These are phyloP conservation scores for Brassica rapa DNA, from an alignment of 345 rosid species.

Conservation along the genomic window DNA sequence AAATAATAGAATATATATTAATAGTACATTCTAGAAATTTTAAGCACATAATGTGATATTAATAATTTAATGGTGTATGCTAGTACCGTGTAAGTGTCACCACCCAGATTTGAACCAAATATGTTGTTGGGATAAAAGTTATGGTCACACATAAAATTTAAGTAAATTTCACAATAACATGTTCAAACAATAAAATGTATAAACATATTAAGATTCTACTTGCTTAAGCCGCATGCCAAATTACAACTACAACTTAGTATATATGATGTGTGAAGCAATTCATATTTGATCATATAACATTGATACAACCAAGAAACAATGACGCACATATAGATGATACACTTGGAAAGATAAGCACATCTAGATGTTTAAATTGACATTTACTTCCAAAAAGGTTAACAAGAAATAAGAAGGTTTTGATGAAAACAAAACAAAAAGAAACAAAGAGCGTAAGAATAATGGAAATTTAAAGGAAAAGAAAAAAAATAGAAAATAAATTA, in stretches of 20 bases:
- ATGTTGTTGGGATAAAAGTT: background rate
- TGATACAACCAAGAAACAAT: conserved; percentile 23
- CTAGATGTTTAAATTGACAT: conserved; percentile 19
- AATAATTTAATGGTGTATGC: background rate
- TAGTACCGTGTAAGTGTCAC: background rate
- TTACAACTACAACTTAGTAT: background rate
- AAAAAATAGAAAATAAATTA: conserved; percentile 16
- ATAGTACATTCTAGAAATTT: background rate
- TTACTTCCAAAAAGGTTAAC: conserved; percentile 34
- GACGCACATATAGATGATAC: conserved; percentile 17
- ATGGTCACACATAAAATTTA: background rate
- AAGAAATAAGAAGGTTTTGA: conserved; percentile 15
- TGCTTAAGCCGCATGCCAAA: background rate
- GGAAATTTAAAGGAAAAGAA: conserved; percentile 11
- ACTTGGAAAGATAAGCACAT: conserved; percentile 23
- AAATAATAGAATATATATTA: background rate
- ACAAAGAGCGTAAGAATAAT: conserved; percentile 24
- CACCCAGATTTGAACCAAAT: background rate
- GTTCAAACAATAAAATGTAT: background rate
- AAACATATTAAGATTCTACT: background rate
- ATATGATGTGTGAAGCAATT: background rate
- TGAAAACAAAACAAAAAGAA: conserved; percentile 37
- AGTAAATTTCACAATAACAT: background rate
- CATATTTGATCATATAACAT: conserved; percentile 1
- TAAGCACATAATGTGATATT: background rate